Base-by-base conservation (phyloP, 2,329 filamentous ascomycete species). In the Diaporthe destruens region DNA sequence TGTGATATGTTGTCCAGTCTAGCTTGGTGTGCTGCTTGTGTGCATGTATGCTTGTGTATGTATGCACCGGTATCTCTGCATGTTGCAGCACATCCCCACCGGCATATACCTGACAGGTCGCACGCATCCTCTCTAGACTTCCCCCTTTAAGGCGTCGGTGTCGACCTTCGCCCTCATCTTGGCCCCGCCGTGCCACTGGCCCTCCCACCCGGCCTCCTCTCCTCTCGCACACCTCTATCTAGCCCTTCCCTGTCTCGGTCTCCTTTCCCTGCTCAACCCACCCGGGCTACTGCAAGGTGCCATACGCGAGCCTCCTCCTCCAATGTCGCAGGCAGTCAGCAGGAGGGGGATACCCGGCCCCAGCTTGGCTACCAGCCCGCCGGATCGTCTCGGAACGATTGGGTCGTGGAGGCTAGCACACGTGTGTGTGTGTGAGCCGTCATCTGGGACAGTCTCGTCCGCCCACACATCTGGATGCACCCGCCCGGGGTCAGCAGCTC, bases 51-150 rank as follows among this genome's bases (percentile, higher is more conserved):
- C 2, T 23, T 3, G 32, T 11, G 1, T 36, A 6, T 29, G 56
- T 61, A 61, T 61, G 56, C 56, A 42, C 29, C 57, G 39, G 39
- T 34, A 23, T n/a, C 42, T 63, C 42, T 51, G 44, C 29, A 66
- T 66, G 39, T 49, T 53, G 61, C 44, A 25, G n/a, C n/a, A 53
- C 32, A n/a, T 32, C n/a, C 39, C 39, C 61, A 53, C 44, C 44
- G 47, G 61, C 61, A 66, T 66, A 66, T 53, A 66, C 47, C 47
- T 66, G 61, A 66, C 61, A 66, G 61, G 61, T 53, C 61, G 61
- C n/a, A 66, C 61, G 47, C 61, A 34, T 66, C 42, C 61, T 65
- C 61, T 51, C 61, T 36, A 12, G 0, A 12, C 14, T 53, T 39
- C 14, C 61, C 47, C 61, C 11, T 51, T 51, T 66, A 25, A 53